Evolutionary conservation across 371 early-diverging fungal species (phyloP), one percentile per base, ranked within the genome.

Genomic region (Mortierella sp.): DNA sequence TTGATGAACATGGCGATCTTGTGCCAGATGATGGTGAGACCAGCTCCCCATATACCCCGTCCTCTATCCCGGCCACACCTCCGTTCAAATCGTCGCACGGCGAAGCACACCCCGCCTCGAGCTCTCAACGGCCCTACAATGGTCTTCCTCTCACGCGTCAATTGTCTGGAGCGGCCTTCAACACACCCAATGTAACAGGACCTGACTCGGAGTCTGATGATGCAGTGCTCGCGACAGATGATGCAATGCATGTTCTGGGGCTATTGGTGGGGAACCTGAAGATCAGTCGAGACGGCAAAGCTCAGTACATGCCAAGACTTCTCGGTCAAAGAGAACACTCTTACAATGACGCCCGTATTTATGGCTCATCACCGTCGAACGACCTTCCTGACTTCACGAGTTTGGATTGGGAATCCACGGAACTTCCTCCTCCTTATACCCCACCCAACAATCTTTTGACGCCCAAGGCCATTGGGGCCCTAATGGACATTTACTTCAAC

Each of bases 401-500:
- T 16, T 55, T 58, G 2, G 76, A 74, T 50, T 74, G 76, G 76
- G 70, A 65, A 28, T 43, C 56, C 38, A 45, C 41, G 9, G 70
- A 69, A 9, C 45, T 23, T 39, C 76, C 76, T 6, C 62, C 28
- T 3, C 45, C 76, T 23, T 74, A 65, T 61, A 69, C 69, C 51
- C 62, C 69, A 12, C 76, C 76, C 21, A 55, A 49, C 26, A 23
- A 61, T 4, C 50, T 74, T 18, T 39, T 74, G 39, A 61, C 76
- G 7, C 56, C 76, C 30, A 68, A 61, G 58, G 76, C 76, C 55
- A 74, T 74, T 26, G 46, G 62, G 2, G 65, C 76, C 2, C 62
- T 74, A 30, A 30, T 74, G 66, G 76, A 74, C 27, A 69, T 74
- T 24, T 74, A 74, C 66, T 74, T 74, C 59, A 74, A 74, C 64